Base-by-base conservation (phyloP, 371 early-diverging fungal genomes). In the Gilbertella persicaria region DNA sequence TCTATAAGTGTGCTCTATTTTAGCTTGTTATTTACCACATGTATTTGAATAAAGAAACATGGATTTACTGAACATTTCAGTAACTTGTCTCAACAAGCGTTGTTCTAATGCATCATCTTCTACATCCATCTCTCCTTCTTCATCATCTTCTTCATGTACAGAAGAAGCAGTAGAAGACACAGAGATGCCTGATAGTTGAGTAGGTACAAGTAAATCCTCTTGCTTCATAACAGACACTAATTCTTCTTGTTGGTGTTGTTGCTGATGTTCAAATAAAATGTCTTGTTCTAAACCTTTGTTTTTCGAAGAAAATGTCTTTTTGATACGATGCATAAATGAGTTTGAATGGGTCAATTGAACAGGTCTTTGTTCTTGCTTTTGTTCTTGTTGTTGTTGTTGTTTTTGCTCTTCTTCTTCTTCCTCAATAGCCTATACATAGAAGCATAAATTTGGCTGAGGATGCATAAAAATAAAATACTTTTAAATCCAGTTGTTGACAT, bases 21-120 rank as follows among this genome's bases (percentile, higher is more conserved):
- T 3, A 2, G 14, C 25, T 8, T 26, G 19, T 25, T 17, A 6
- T 23, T 70, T 70, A 70, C 85, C 87, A 58, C 75, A 82, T 19
- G 65, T 72, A 36, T 78, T 80, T 3, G 90, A 80, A 48, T 77
- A 87, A 37, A 87, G 69, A 59, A 88, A 85, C 55, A 86, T 86
- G 5, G 79, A 79, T 5, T 75, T 67, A 35, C 79, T 66, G 55
- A 90, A 85, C 40, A 89, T 50, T 8, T 83, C 80, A 1, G 64
- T 68, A 4, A 90, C 73, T 60, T 90, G 87, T 13, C 78, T 76
- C 0, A 87, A 53, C 5, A 88, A 60, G 4, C 86, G 79, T n/a
- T 62, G 46, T 20, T 90, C 90, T 60, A 88, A 50, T 3, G 62
- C 45, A 19, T 49, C 54, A 24, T 78, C 67, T 52, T 67, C 73